Evolutionary conservation across 2,329 filamentous ascomycete species (phyloP).

Genomic region (Xylaria sp.): DNA sequence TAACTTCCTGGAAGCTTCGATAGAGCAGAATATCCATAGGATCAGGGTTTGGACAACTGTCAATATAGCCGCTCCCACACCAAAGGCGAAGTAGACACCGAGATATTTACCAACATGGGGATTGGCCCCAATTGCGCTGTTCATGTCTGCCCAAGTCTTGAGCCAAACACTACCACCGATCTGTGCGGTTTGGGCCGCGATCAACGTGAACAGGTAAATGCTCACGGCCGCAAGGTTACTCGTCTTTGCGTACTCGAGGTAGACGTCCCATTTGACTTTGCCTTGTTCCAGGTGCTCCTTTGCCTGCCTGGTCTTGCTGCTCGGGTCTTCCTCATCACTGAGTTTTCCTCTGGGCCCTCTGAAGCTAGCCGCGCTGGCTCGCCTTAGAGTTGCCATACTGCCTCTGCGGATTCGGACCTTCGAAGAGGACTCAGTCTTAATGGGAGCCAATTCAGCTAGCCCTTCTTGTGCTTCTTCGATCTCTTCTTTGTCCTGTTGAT

Average conservation of each 20-base stretch:
- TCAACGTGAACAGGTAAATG: conserved; percentile 70
- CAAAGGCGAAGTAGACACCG: conserved; percentile 92
- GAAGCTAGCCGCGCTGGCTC: conserved; percentile 89
- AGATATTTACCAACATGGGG: conserved; percentile 81
- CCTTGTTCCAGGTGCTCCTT: conserved; percentile 91
- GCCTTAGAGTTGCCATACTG: conserved; percentile 75
- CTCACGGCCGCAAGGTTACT: conserved; percentile 81
- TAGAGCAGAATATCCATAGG: conserved; percentile 98
- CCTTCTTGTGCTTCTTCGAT: conserved; percentile 75
- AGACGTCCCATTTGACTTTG: conserved; percentile 97
- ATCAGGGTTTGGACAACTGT: conserved; percentile 91
- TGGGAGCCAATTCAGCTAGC: conserved; percentile 69
- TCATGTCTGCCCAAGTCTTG: conserved; percentile 83
- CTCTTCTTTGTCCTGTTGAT: conserved; percentile 54
- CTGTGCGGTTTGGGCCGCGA: conserved; percentile 75
- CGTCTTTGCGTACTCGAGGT: conserved; percentile 88
- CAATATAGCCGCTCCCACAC: conserved; percentile 75
- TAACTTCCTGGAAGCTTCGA: conserved; percentile 94
- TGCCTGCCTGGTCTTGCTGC: conserved; percentile 71
- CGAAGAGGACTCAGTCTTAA: conserved; percentile 50
- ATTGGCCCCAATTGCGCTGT: conserved; percentile 63
- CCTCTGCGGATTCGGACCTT: conserved; percentile 54
- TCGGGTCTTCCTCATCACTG: conserved; percentile 73
- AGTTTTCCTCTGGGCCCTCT: conserved; percentile 78
- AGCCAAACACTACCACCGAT: conserved; percentile 89